phyloP scores from a whole-genome alignment of 164 flowering plant genomes.

The grape (Vitis vinifera) region DNA sequence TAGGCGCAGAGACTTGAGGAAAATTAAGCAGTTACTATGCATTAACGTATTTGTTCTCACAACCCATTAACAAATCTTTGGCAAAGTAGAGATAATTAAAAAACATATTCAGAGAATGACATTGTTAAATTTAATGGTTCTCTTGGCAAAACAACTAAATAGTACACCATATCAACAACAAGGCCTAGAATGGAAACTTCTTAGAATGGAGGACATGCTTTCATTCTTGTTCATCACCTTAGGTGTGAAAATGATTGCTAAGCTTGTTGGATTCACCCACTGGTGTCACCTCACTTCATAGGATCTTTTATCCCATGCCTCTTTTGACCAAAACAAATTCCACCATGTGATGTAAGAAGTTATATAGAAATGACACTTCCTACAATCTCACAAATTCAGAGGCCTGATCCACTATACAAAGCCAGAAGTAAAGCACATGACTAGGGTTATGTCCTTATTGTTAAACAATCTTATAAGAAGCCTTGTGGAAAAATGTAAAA shows the following conservation, averaged over 20 bases:
- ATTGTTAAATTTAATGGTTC: too few species aligned
- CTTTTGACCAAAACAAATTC: too few species aligned
- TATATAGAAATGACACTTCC: neutral
- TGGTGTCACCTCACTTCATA: neutral
- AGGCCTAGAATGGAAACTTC: neutral
- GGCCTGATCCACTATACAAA: neutral
- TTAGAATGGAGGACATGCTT: neutral
- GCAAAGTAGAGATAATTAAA: too few species aligned
- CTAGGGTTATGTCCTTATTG: neutral
- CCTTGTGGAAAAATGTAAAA: neutral
- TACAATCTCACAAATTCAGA: neutral
- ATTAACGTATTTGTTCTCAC: too few species aligned
- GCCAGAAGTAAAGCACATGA: neutral
- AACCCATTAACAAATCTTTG: too few species aligned
- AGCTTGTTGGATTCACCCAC: neutral
- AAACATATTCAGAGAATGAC: too few species aligned
- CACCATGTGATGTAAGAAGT: neutral
- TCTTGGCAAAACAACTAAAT: too few species aligned
- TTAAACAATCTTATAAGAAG: neutral
- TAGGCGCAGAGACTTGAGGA: too few species aligned
- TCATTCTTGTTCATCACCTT: neutral
- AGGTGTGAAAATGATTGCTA: neutral
- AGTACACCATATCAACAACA: neutral
- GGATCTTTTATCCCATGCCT: neutral
- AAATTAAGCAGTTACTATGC: too few species aligned